Evolutionary conservation across 1,139 yeast genomes (phyloP).

Genomic region (Yamadazyma trypodendri): DNA sequence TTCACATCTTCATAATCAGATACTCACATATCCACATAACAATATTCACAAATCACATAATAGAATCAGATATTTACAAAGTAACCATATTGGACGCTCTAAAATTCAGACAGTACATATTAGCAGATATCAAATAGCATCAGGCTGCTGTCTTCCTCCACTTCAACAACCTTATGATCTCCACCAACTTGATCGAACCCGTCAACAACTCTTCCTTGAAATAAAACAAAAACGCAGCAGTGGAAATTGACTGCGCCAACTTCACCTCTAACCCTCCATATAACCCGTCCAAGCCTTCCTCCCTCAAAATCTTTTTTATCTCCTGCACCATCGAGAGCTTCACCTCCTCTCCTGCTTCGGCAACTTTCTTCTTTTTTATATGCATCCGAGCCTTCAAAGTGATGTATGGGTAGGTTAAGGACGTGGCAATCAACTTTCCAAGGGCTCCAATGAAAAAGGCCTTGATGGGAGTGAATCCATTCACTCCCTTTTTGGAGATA

Average conservation of each 20-base stretch:
- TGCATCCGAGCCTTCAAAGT: slow-evolving; percentile 90
- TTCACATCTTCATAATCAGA: too few species aligned
- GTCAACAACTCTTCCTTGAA: slow-evolving; percentile 81
- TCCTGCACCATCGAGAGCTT: slow-evolving; percentile 44
- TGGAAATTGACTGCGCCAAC: slow-evolving; percentile 76
- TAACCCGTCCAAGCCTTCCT: slow-evolving; percentile 74
- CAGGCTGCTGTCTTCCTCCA: neutral
- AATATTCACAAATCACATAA: too few species aligned
- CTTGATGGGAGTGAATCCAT: slow-evolving; percentile 54
- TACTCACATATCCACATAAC: too few species aligned
- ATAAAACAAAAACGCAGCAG: slow-evolving; percentile 88
- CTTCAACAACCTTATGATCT: slow-evolving; percentile 32
- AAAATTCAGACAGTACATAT: too few species aligned
- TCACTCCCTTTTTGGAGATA: slow-evolving; percentile 50
- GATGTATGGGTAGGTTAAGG: slow-evolving; percentile 86
- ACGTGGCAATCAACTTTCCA: slow-evolving; percentile 85
- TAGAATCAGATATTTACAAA: too few species aligned
- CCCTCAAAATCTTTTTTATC: slow-evolving; percentile 51
- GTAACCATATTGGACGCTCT: too few species aligned
- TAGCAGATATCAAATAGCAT: too few species aligned
- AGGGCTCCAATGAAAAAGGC: slow-evolving; percentile 88
- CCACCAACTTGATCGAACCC: slow-evolving; percentile 48
- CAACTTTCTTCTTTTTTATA: slow-evolving; percentile 46
- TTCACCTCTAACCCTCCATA: slow-evolving; percentile 82
- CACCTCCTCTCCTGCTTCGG: slow-evolving; percentile 15